These are phyloP conservation scores for Emericellopsis terricola DNA, from an alignment of 495 filamentous ascomycete species.

Conservation along the genomic window DNA sequence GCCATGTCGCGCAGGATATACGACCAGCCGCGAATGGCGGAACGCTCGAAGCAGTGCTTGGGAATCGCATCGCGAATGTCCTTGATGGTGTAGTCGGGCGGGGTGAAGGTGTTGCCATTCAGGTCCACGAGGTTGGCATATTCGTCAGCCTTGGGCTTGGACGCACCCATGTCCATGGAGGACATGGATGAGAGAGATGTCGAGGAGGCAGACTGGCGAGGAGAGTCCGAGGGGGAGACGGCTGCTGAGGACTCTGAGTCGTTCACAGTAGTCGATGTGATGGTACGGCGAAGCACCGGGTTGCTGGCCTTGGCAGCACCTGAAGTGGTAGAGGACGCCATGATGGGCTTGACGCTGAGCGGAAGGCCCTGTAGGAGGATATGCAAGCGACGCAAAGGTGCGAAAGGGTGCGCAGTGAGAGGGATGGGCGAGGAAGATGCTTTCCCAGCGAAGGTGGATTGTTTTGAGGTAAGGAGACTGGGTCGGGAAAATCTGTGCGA, in stretches of 20 bases:
- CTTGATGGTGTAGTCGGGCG: conserved; percentile 66
- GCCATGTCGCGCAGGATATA: conserved; percentile 58
- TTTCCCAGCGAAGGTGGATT: too few species aligned
- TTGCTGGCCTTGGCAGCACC: conserved; percentile 2
- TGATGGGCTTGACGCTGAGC: too few species aligned
- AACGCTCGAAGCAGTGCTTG: conserved; percentile 63
- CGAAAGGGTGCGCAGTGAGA: too few species aligned
- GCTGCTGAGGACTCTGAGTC: conserved; percentile 39
- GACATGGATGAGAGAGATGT: conserved; percentile 84
- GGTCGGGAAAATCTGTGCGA: too few species aligned
- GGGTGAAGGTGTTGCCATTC: conserved; percentile 56
- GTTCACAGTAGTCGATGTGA: conserved; percentile 11
- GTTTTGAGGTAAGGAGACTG: too few species aligned
- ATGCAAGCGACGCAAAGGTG: too few species aligned
- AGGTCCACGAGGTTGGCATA: conserved; percentile 47
- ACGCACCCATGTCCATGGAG: conserved; percentile 30
- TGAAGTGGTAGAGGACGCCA: neutral
- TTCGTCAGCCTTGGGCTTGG: conserved; percentile 4
- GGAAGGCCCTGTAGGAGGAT: too few species aligned
- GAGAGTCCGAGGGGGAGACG: conserved; percentile 49
- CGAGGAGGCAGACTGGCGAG: conserved; percentile 61
- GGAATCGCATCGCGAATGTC: conserved; percentile 70
- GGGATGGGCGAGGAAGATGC: too few species aligned
- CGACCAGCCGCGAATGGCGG: conserved; percentile 35
- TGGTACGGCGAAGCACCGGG: conserved; percentile 19